phyloP scores from a whole-genome alignment of 495 filamentous ascomycete genomes.

The Neurospora intermedia region DNA sequence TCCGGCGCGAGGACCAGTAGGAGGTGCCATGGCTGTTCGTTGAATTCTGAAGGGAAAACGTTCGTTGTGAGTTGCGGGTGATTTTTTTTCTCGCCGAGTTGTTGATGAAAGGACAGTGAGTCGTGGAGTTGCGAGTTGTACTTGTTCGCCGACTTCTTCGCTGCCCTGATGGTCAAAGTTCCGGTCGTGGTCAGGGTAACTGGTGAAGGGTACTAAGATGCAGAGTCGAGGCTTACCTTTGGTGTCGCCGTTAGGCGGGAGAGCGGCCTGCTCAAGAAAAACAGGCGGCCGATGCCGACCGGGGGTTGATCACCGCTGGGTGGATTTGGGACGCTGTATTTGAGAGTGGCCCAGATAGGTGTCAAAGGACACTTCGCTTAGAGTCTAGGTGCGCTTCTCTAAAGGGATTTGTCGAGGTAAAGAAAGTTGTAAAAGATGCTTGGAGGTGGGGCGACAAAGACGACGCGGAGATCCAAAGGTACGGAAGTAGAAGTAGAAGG shows the following conservation, averaged over 20 bases:
- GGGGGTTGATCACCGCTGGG: not conserved
- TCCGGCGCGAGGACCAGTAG: constrained; percentile 21
- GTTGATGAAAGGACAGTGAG: not conserved
- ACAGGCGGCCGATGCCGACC: not conserved
- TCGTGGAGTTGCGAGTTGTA: not conserved
- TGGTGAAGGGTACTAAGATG: not conserved
- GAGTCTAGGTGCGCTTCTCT: not conserved
- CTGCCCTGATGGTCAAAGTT: not conserved
- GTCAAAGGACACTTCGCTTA: not conserved
- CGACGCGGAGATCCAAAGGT: not conserved
- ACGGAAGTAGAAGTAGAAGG: not conserved
- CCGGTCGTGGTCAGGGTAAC: not conserved
- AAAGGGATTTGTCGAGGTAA: not conserved
- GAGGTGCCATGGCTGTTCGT: constrained; percentile 28
- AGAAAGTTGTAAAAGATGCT: not conserved
- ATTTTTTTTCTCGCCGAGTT: not conserved
- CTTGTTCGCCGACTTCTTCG: not conserved
- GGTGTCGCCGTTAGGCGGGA: not conserved
- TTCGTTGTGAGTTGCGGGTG: not conserved
- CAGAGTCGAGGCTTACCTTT: not conserved
- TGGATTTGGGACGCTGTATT: not conserved
- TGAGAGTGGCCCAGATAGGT: not conserved
- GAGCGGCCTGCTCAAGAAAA: not conserved
- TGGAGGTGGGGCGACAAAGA: not conserved
- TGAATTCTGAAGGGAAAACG: not conserved